A percentile compares a stretch with the other conserved stretches of the same genome.
phyloP scores from a whole-genome alignment of 2,329 filamentous ascomycete species.

The Microdochium bolleyi region DNA sequence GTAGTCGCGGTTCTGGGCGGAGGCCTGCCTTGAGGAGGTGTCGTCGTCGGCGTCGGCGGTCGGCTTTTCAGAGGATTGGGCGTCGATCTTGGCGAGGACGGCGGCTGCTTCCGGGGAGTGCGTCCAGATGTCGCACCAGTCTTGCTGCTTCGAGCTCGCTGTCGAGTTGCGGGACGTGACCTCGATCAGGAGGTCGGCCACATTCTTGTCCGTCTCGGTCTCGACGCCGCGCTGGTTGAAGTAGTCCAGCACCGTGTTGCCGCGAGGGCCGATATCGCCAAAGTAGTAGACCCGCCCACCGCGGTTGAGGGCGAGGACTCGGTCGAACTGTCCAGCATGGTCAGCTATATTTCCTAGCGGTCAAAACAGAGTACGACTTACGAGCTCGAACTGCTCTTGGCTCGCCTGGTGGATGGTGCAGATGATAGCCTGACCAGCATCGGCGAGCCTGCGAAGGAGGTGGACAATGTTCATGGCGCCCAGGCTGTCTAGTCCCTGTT shows the following conservation, averaged over 20 bases:
- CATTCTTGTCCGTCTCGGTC: slow-evolving; percentile 49
- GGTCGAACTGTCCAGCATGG: slow-evolving; percentile 61
- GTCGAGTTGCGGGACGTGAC: slow-evolving; percentile 26
- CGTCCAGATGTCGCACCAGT: slow-evolving; percentile 72
- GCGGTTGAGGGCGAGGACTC: slow-evolving; percentile 61
- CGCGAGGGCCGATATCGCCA: slow-evolving; percentile 61
- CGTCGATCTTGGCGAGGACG: slow-evolving; percentile 57
- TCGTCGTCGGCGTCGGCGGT: slow-evolving; percentile 15
- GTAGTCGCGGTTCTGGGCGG: slow-evolving; percentile 43
- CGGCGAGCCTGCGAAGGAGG: slow-evolving; percentile 60
- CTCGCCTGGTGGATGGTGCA: slow-evolving; percentile 67
- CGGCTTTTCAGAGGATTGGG: slow-evolving; percentile 43
- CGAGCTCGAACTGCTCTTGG: slow-evolving; percentile 49
- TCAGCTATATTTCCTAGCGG: slow-evolving; percentile 66
- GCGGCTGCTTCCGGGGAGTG: slow-evolving; percentile 52
- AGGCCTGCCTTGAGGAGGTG: slow-evolving; percentile 9
- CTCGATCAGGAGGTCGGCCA: slow-evolving; percentile 41
- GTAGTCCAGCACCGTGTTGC: slow-evolving; percentile 57
- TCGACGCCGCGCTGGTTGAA: slow-evolving; percentile 57
- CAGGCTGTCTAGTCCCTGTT: slow-evolving; percentile 59
- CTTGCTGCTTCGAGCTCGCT: slow-evolving; percentile 22
- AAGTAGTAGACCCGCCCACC: slow-evolving; percentile 69
- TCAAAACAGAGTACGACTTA: slow-evolving; percentile 45
- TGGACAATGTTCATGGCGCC: slow-evolving; percentile 60
- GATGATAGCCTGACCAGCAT: slow-evolving; percentile 62